Conservation (phyloP, 352 stramenopile species). For the Pythium rhizo-oryzae region DNA sequence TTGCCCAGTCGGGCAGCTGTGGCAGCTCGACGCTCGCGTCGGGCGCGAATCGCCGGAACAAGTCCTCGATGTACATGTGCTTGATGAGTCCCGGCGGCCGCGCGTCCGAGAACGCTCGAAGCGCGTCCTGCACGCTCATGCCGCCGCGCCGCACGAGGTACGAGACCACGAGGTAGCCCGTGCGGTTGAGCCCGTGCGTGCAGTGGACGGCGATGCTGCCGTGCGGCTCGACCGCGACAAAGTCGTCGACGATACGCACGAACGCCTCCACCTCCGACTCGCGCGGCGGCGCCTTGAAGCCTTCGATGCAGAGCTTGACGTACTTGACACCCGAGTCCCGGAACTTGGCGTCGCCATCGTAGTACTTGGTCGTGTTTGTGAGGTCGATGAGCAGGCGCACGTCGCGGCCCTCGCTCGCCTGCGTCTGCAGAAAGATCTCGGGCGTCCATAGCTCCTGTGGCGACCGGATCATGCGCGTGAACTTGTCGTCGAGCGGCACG, state of each 20-base stretch:
- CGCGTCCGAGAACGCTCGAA: conserved; percentile 64
- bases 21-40: conserved; percentile 51
- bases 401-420: conserved; percentile 38
- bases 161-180: conserved; percentile 72
- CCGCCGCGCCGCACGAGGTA: conserved; percentile 67
- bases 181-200: conserved; percentile 80
- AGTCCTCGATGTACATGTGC: conserved; percentile 80
- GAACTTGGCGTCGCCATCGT: conserved; percentile 61
- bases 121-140: conserved; percentile 54
- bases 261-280: conserved; percentile 59
- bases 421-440: conserved; percentile 49
- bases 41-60: conserved; percentile 54
- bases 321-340: conserved; percentile 53
- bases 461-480: conserved; percentile 40
- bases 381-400: conserved; percentile 80
- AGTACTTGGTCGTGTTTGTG: conserved; percentile 88
- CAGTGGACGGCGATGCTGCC: conserved; percentile 75
- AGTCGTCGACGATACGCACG: conserved; percentile 64
- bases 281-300: conserved; percentile 57
- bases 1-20: conserved; percentile 61
- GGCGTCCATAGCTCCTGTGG: conserved; percentile 60
- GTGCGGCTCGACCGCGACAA: conserved; percentile 40
- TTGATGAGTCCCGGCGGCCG: conserved; percentile 80
- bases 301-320: conserved; percentile 79
- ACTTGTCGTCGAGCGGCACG: conserved; percentile 77